These are phyloP conservation scores for Viola pubescens DNA, from an alignment of 441 rosid genomes.

Conservation along the genomic window DNA sequence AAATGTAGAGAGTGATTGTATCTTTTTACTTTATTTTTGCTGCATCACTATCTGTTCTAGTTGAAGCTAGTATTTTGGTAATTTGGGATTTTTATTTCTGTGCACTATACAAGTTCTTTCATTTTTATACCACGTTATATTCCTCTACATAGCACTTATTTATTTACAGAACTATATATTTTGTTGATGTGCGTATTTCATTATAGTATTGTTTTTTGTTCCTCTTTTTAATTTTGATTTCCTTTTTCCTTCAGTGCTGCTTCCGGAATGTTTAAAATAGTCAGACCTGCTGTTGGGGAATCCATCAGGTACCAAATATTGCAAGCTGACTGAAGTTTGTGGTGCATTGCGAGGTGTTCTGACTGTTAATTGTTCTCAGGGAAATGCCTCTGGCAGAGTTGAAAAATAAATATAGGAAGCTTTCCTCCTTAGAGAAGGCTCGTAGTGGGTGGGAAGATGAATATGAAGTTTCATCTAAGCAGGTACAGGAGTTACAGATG, in stretches of 20 bases:
- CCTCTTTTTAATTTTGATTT: background rate
- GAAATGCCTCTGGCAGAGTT: slow-evolving; percentile 86
- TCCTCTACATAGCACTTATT: too few species aligned
- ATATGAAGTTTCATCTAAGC: slow-evolving; percentile 86
- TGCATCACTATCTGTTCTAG: background rate
- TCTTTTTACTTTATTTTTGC: background rate
- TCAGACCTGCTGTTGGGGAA: slow-evolving; percentile 97
- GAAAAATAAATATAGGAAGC: slow-evolving; percentile 72
- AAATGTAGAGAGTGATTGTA: background rate
- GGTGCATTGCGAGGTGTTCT: slow-evolving; percentile 10
- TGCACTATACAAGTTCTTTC: background rate
- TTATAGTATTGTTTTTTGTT: too few species aligned
- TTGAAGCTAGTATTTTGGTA: background rate
- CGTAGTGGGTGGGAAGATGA: slow-evolving; percentile 91
- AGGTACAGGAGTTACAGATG: slow-evolving; percentile 34
- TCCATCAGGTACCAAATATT: slow-evolving; percentile 58
- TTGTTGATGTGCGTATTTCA: too few species aligned
- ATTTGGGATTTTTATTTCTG: background rate
- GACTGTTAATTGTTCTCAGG: slow-evolving; percentile 33
- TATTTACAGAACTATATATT: too few species aligned
- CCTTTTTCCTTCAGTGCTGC: slow-evolving; percentile 39
- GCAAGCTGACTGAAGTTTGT: slow-evolving; percentile 6
- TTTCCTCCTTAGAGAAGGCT: slow-evolving; percentile 73
- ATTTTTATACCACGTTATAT: background rate
- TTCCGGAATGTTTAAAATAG: slow-evolving; percentile 79